Evolutionary conservation across 2,329 filamentous ascomycete species (phyloP).

Genomic region (Phaeoacremonium minimum): DNA sequence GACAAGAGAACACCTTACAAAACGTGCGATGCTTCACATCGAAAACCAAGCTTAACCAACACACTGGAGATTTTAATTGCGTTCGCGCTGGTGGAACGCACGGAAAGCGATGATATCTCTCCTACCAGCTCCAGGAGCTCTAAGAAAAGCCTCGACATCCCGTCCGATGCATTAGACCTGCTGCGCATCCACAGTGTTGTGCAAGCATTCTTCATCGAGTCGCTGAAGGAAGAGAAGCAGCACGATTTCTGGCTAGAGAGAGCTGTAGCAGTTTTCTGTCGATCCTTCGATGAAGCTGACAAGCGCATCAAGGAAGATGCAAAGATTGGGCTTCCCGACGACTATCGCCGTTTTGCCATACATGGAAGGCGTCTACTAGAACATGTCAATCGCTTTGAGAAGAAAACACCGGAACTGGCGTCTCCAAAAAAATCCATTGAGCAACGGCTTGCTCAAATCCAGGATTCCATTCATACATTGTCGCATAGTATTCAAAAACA

Average conservation of each 20-base stretch:
- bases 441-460: slow-evolving; percentile 28
- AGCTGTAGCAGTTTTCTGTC: slow-evolving; percentile 42
- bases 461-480: slow-evolving; percentile 35
- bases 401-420: slow-evolving; percentile 21
- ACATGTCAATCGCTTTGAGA: slow-evolving; percentile 35
- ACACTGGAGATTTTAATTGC: slow-evolving; percentile 45
- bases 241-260: slow-evolving; percentile 44
- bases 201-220: slow-evolving; percentile 47
- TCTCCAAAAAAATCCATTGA: slow-evolving; percentile 26
- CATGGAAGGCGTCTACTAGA: slow-evolving; percentile 42
- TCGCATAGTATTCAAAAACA: slow-evolving; percentile 32
- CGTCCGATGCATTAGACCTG: slow-evolving; percentile 42
- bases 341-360: slow-evolving; percentile 47
- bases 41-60: slow-evolving; percentile 35
- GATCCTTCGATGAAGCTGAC: slow-evolving; percentile 41
- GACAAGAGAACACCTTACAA: slow-evolving; percentile 41
- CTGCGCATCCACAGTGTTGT: slow-evolving; percentile 47
- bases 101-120: slow-evolving; percentile 36
- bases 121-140: slow-evolving; percentile 35
- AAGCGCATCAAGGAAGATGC: slow-evolving; percentile 34
- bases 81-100: slow-evolving; percentile 47
- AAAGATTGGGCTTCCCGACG: slow-evolving; percentile 40
- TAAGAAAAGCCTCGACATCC: slow-evolving; percentile 30
- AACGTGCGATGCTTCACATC: slow-evolving; percentile 30
- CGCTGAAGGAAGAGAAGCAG: slow-evolving; percentile 33